phyloP scores from a whole-genome alignment of 2,329 filamentous ascomycete species.

The Fusarium sp. region DNA sequence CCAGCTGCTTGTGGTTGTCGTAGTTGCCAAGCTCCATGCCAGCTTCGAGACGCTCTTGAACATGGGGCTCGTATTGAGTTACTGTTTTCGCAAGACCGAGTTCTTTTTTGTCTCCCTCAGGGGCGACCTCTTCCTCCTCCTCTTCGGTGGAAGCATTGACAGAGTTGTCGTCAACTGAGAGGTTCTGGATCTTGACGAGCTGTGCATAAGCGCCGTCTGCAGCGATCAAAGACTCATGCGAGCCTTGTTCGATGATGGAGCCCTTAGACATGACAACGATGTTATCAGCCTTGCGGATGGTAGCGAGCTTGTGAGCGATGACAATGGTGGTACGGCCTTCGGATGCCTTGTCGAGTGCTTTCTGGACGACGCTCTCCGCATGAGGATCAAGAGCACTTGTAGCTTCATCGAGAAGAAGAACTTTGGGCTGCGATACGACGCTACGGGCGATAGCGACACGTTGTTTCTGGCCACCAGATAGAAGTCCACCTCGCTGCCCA shows the following conservation, averaged over 20 bases:
- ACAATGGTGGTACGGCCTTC: constrained; percentile 71
- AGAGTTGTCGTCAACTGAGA: constrained; percentile 48
- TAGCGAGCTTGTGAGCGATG: constrained; percentile 70
- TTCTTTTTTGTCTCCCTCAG: constrained; percentile 36
- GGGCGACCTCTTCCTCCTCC: constrained; percentile 43
- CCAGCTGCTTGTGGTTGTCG: constrained; percentile 51
- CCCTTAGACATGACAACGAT: constrained; percentile 50
- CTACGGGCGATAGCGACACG: constrained; percentile 74
- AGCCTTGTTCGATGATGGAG: constrained; percentile 48
- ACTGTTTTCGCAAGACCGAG: constrained; percentile 47
- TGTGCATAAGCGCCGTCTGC: constrained; percentile 63
- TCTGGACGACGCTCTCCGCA: constrained; percentile 63
- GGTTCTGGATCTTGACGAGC: constrained; percentile 60
- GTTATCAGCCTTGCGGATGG: constrained; percentile 51
- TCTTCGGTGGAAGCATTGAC: constrained; percentile 42
- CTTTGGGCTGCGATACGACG: constrained; percentile 70
- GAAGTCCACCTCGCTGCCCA: constrained; percentile 72
- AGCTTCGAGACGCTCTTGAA: constrained; percentile 50
- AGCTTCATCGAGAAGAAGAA: constrained; percentile 76
- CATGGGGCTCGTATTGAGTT: constrained; percentile 50
- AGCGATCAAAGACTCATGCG: constrained; percentile 65
- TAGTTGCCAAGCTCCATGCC: constrained; percentile 56
- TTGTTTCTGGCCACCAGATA: constrained; percentile 77
- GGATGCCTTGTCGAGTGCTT: constrained; percentile 66
- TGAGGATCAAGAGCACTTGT: constrained; percentile 67